A percentile compares a stretch with the other conserved stretches of the same genome.
Evolutionary conservation across 106 monocot species (phyloP).

Genomic region (Phalaenopsis aphrodite): DNA sequence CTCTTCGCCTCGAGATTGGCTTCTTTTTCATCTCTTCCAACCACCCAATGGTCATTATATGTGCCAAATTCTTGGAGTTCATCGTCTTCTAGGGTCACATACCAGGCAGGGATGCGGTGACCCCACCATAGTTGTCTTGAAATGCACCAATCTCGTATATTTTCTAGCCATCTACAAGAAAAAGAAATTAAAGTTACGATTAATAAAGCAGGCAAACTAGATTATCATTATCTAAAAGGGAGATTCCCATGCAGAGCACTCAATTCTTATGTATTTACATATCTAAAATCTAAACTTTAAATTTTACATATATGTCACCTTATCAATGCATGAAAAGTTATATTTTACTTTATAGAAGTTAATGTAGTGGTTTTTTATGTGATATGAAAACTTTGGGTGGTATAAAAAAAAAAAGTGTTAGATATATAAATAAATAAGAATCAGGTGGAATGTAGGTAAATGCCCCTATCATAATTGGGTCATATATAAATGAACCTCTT

Average conservation of each 20-base stretch:
- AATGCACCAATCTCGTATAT: constrained; percentile 98
- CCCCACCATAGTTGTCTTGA: constrained; percentile 99
- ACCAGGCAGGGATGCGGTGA: constrained; percentile 97
- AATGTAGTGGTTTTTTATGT: too few species aligned
- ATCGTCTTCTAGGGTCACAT: constrained; percentile 76
- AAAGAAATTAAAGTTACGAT: neutral
- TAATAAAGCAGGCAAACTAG: neutral
- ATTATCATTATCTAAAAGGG: neutral
- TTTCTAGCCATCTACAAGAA: constrained; percentile 71
- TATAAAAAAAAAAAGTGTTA: too few species aligned
- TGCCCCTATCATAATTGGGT: neutral
- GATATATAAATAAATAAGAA: too few species aligned
- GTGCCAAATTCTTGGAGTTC: constrained; percentile 54
- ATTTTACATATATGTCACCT: too few species aligned
- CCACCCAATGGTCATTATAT: constrained; percentile 85
- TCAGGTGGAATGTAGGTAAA: too few species aligned
- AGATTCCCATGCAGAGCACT: too few species aligned
- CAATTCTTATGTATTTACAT: too few species aligned
- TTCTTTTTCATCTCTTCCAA: constrained; percentile 74
- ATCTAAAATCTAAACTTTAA: too few species aligned
- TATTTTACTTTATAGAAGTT: too few species aligned
- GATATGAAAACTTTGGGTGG: too few species aligned
- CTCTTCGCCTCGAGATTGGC: constrained; percentile 47
- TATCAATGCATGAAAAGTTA: too few species aligned
- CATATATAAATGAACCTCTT: constrained; percentile 37